These are phyloP conservation scores for Aureobasidium lini DNA, from an alignment of 2,329 filamentous ascomycete species.

Conservation along the genomic window DNA sequence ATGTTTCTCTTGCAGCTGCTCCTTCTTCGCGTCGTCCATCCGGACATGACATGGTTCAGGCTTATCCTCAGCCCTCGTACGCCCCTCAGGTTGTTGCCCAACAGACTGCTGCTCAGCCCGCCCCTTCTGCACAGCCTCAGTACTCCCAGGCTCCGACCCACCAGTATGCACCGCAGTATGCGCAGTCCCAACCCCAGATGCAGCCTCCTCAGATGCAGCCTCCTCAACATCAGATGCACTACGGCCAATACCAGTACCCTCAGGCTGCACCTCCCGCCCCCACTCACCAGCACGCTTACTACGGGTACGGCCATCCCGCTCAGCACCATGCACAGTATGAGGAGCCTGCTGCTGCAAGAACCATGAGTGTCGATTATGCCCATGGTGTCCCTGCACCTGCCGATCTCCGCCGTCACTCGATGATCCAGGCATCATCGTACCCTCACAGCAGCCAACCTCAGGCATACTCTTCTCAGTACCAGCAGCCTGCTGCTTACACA, in stretches of 20 bases:
- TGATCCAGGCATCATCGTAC: conserved; percentile 30
- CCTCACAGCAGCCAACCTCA: conserved; percentile 26
- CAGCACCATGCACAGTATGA: conserved; percentile 31
- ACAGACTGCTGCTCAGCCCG: conserved; percentile 30
- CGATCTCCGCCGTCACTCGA: conserved; percentile 36
- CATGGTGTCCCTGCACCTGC: conserved; percentile 20
- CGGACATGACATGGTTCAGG: conserved; percentile 37
- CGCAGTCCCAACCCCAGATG: conserved; percentile 6
- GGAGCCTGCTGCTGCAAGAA: conserved; percentile 28
- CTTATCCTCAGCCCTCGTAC: conserved; percentile 32
- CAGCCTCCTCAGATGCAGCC: conserved; percentile 17
- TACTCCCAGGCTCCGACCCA: conserved; percentile 26
- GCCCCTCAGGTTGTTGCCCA: conserved; percentile 25
- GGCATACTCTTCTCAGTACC: conserved; percentile 27
- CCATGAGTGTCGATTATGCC: conserved; percentile 34
- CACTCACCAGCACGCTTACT: conserved; percentile 29
- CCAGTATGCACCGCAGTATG: conserved; percentile 15
- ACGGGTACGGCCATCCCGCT: conserved; percentile 32
- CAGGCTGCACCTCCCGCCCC: conserved; percentile 22
- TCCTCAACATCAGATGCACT: conserved; percentile 22
- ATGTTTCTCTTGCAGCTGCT: conserved; percentile 22
- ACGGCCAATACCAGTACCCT: conserved; percentile 22
- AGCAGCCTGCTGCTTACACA: conserved; percentile 23
- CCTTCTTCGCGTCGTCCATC: conserved; percentile 34
- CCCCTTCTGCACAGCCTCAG: conserved; percentile 31